These are phyloP conservation scores for Solanum clarkiae DNA, from an alignment of 257 asterid species.

Conservation along the genomic window DNA sequence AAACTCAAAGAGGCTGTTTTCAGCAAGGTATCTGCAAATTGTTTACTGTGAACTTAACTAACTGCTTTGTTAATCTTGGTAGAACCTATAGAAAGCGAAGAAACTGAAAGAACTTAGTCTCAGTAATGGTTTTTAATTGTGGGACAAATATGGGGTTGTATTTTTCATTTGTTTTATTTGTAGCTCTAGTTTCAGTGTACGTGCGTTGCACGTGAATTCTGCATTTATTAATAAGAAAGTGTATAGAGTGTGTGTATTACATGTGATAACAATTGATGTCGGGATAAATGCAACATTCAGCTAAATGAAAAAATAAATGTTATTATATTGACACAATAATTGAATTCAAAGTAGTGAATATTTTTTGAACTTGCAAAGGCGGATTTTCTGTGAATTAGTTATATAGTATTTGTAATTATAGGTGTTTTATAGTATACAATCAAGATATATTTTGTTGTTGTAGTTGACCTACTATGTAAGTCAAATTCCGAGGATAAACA, in stretches of 20 bases:
- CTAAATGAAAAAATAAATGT: background rate
- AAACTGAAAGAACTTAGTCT: background rate
- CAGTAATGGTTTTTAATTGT: background rate
- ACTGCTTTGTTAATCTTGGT: background rate
- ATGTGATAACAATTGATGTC: background rate
- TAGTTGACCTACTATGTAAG: background rate
- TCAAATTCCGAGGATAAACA: background rate
- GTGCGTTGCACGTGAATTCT: background rate
- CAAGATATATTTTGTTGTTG: background rate
- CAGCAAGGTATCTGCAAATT: conserved; percentile 35
- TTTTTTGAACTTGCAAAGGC: background rate
- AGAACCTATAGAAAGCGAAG: background rate
- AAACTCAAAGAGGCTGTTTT: conserved; percentile 63
- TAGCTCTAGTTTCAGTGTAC: background rate
- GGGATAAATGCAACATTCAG: background rate
- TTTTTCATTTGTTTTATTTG: background rate
- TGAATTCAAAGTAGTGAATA: background rate
- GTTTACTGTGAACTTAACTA: background rate
- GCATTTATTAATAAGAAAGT: background rate
- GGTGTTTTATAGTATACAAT: background rate
- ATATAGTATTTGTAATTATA: background rate
- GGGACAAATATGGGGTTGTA: background rate
- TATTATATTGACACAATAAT: background rate
- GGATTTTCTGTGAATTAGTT: background rate
- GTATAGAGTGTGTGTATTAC: background rate